Percentiles rank a stretch among this genome's conserved stretches.
phyloP scores from a whole-genome alignment of 345 rosid species.

The Trapa incisa region DNA sequence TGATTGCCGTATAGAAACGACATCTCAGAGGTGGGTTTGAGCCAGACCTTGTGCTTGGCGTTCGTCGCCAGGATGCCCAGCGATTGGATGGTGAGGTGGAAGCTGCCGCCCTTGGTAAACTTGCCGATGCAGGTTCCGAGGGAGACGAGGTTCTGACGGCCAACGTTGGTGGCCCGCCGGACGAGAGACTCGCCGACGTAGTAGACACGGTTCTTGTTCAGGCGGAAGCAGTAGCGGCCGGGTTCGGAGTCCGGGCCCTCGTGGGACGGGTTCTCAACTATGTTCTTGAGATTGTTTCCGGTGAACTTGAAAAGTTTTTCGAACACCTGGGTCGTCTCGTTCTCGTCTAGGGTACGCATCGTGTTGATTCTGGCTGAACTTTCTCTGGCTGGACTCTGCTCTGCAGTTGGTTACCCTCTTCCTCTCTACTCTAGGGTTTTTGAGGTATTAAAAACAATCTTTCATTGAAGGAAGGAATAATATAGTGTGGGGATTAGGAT shows the following conservation, averaged over 20 bases:
- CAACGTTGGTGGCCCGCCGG: constrained; percentile 70
- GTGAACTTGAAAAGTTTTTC: constrained; percentile 74
- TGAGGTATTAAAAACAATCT: no score
- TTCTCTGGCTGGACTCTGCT: background rate
- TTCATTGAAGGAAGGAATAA: no score
- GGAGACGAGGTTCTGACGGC: constrained; percentile 43
- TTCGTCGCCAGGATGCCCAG: constrained; percentile 56
- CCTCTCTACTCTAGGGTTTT: background rate
- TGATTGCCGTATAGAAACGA: constrained; percentile 84
- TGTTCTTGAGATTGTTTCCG: constrained; percentile 80
- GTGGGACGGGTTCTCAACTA: constrained; percentile 70
- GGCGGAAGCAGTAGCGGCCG: constrained; percentile 84
- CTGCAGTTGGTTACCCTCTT: background rate
- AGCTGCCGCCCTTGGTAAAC: constrained; percentile 68
- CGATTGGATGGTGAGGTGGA: constrained; percentile 57
- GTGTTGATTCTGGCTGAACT: background rate
- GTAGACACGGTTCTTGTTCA: constrained; percentile 65
- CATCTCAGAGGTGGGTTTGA: constrained; percentile 91
- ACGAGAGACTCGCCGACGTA: constrained; percentile 73
- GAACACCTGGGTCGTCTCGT: constrained; percentile 73
- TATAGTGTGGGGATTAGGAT: no score
- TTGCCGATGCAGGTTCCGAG: constrained; percentile 78
- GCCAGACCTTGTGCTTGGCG: constrained; percentile 85
- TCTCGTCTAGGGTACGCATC: constrained; percentile 82
- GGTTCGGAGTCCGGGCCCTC: constrained; percentile 71